Evolutionary conservation across 2,329 filamentous ascomycete species (phyloP), one percentile per base, ranked within the genome.

Genomic region (Thermoascus crustaceus): DNA sequence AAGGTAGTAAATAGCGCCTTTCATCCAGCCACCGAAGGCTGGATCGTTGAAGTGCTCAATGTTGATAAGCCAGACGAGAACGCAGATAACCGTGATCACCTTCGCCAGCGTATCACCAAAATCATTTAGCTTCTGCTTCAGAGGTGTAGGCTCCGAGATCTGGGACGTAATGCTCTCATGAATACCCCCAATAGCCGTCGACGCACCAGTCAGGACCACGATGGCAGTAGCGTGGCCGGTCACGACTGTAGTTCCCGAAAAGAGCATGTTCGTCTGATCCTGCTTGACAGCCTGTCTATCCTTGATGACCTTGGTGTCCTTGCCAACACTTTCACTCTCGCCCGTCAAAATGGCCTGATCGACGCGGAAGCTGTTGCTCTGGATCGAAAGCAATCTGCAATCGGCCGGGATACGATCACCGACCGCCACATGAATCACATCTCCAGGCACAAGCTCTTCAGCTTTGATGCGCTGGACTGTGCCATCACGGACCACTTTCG

Each of bases 61-160:
- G 68, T 98, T 98, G 73, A 98, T 98, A 41, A 96, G 71, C 91
- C 91, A 98, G 51, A 98, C 91, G 38, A 94, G 69, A 46, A 96
- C 71, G 63, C 93, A 98, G 54, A 98, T 98, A 42, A 88, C 82
- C 5, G 89, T 96, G 48, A 98, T 98, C 43, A 96, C 91, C 72
- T 96, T 98, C 51, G 93, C 93, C 44, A 98, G 72, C 57, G 76
- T 82, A 64, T 98, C 91, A 44, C 91, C 93, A 57, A 98, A 98
- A 54, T 96, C 87, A 61, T 98, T 95, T 44, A 98, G 75, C 71
- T 98, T 98, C 72, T 98, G 86, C 72, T 98, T 98, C 49, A 98
- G 66, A 9, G 91, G 91, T 1, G 91, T 98, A 0, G 91, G 91
- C 59, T 94, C 88, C 14, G 89, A 96, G 53, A 98, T 98, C 63